Base-by-base conservation (phyloP, 2,329 filamentous ascomycete species). In the Alternaria rosae region DNA sequence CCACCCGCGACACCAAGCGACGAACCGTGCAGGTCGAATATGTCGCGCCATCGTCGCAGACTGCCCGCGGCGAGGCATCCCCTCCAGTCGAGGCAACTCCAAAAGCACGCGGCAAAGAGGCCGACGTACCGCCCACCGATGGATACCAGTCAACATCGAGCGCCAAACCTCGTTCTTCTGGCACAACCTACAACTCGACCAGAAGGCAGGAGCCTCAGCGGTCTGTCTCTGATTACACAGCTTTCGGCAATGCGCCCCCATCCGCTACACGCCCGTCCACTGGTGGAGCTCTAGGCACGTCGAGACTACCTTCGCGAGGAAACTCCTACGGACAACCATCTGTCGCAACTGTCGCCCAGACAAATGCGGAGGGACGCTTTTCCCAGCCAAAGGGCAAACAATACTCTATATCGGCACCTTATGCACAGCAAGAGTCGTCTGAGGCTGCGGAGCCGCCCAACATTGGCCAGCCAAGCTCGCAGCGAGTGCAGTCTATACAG, bases 11-110 rank as follows among this genome's bases (percentile, higher is more conserved):
- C 76, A 91, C 91, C 72, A 98, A 98, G 81, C 89, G 95, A 59
- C 89, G 94, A 71, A 99, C 95, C 0, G 93, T 99, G 0, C 95
- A 99, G 81, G 92, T 99, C 64, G 95, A 99, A 82, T 99, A 99
- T 79, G 95, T 98, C 59, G 92, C 94, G 20, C 95, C 95, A 23
- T 89, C 90, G 25, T 96, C 93, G 6, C 89, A 94, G 75, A 97
- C 94, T 1, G 87, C 90, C 65, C 88, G 94, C 67, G 93, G 91
- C 28, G 87, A 87, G 57, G 66, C 76, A 32, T 79, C 78, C 25
- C 78, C 80, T 21, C 70, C 76, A 51, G 64, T 70, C 20, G 79
- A 77, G 56, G 65, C 77, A 51, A 69, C 79, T 67, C 76, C 85
- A 59, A 82, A 84, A 73, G 84, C 86, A 52, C 83, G 86, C 58